Evolutionary conservation across 2,329 filamentous ascomycete genomes (phyloP).

Genomic region (Pseudocercospora vitis): DNA sequence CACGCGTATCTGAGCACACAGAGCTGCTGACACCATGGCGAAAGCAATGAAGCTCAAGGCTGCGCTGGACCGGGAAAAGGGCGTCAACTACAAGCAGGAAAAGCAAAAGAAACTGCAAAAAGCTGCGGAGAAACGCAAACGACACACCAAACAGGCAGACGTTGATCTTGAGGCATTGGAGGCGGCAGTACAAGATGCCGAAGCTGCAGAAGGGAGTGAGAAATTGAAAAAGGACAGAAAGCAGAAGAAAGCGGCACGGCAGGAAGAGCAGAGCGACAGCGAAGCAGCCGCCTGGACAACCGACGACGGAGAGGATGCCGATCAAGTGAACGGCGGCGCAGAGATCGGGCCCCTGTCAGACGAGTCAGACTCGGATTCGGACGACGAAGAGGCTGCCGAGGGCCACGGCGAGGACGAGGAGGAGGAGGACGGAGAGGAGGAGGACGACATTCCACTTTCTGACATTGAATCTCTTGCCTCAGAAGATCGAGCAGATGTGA

Average conservation of each 20-base stretch:
- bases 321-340: slow-evolving; percentile 45
- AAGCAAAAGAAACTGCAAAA: slow-evolving; percentile 57
- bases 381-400: slow-evolving; percentile 36
- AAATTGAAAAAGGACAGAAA: slow-evolving; percentile 20
- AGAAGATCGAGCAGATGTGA: slow-evolving; percentile 80
- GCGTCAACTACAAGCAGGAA: slow-evolving; percentile 71
- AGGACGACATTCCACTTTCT: slow-evolving; percentile 85
- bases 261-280: slow-evolving; percentile 32
- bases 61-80: slow-evolving; percentile 59
- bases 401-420: slow-evolving; percentile 47
- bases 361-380: slow-evolving; percentile 42
- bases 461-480: slow-evolving; percentile 78
- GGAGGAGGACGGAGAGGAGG: slow-evolving; percentile 67
- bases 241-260: slow-evolving; percentile 28
- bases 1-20: not conserved
- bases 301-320: slow-evolving; percentile 37
- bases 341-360: slow-evolving; percentile 34
- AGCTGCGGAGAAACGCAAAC: slow-evolving; percentile 53
- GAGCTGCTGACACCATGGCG: slow-evolving; percentile 41
- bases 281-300: slow-evolving; percentile 36
- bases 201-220: slow-evolving; percentile 25
- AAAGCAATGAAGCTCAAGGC: slow-evolving; percentile 58
- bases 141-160: slow-evolving; percentile 39
- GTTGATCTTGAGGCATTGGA: slow-evolving; percentile 33
- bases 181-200: slow-evolving; percentile 28